Base-by-base conservation (phyloP, 2,329 filamentous ascomycete species). In the Rhynchosporium graminicola region DNA sequence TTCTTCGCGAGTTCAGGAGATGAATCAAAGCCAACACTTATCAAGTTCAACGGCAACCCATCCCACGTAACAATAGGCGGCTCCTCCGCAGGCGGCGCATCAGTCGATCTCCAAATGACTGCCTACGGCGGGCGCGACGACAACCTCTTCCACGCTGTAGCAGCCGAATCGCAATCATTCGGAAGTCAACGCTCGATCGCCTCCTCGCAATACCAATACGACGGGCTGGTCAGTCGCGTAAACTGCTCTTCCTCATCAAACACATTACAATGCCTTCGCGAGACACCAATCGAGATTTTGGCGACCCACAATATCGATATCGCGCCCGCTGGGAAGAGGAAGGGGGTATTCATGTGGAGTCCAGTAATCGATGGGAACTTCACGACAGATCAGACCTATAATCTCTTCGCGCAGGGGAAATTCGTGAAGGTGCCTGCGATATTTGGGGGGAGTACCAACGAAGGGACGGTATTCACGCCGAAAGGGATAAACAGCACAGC, bases 31-130 rank as follows among this genome's bases (percentile, higher is more conserved):
- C 20, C 20, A 20, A 20, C 20, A 20, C 12, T 9, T n/a, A 36
- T 36, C 33, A 36, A 83, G 73, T 92, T 93, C 67, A 89, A 89
- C n/a, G 43, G 55, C 5, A 43, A 58, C 66, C 86, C 88, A 1
- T 70, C 78, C 0, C 87, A 89, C 67, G 87, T 92, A 9, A 84
- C 87, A 0, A 76, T 92, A 0, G 87, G 85, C 15, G 90, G 90
- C 9, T 84, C 82, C 65, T 89, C 86, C 59, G 88, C 89, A 2
- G 89, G 89, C 3, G 89, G 81, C 3, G 84, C 80, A 1, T 86
- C 86, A 3, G 80, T 91, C n/a, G 82, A 79, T 33, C 78, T 89
- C 42, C 86, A 90, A 29, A 78, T 91, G 47, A 83, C 78, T 0
- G 82, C 83, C 0, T 82, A 82, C 60, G 80, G 79, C 2, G 83